Evolutionary conservation across 2,329 filamentous ascomycete species (phyloP), one percentile per base, ranked within the genome.

Genomic region (Arachnomyces sp.): DNA sequence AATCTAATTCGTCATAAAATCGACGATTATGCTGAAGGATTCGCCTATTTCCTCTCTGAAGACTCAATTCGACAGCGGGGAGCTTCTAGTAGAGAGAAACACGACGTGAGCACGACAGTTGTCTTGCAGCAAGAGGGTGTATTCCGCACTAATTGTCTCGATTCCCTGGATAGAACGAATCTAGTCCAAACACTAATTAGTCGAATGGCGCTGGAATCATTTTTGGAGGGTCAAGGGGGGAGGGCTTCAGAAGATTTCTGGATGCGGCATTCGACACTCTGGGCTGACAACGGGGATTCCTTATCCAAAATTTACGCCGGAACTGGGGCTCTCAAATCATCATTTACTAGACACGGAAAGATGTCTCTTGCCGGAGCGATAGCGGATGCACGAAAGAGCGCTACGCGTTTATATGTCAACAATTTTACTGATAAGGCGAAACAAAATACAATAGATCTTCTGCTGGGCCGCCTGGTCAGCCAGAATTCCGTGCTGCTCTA

Each of bases 221-320:
- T 96, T 52, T 67, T 98, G 3, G 66, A 67, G 11, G 87, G 94
- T 50, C 75, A 82, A 44, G 75, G 74, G 17, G 79, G 86, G 48
- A 73, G 71, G 45, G 82, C 85, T 1, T 73, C 74, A 7, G 76
- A 81, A 0, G 89, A 96, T 55, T 89, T 96, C 53, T 95, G 89
- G 84, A 83, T 86, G 66, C 75, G 86, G 36, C 92, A 98, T 65
- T 89, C 87, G 7, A 92, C 80, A 45, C 73, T 98, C 1, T 98
- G 92, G 92, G 92, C 92, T 28, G 92, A 98, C 62, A 96, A 95
- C 56, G 92, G 92, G 15, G 92, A 98, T 66, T 84, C 85, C 4
- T 65, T 98, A 35, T 95, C 89, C 9, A 86, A 87, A 55, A 96
- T 95, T 17, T 98, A 98, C 59, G 92, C 92, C 7, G 92, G 92